Conservation (phyloP, 2,329 filamentous ascomycete genomes). For the Colletotrichum tanaceti region DNA sequence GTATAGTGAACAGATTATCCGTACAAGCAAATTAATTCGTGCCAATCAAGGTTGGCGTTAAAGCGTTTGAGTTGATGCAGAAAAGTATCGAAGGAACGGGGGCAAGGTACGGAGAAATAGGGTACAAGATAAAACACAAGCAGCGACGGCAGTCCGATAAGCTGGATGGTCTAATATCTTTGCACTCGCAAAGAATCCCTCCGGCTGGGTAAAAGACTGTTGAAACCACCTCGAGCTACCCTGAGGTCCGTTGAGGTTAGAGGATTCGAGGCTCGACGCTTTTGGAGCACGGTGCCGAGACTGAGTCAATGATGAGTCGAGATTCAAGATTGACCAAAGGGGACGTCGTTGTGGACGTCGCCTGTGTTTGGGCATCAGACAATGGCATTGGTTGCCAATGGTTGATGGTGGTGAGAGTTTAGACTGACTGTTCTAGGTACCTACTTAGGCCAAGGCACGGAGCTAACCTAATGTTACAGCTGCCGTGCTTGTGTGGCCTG, state of each 20-base stretch:
- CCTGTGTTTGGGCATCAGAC: background rate
- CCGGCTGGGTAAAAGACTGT: background rate
- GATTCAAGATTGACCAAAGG: constrained; percentile 7
- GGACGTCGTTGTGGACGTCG: background rate
- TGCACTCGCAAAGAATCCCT: constrained; percentile 9
- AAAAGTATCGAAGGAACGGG: background rate
- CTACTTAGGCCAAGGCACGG: background rate
- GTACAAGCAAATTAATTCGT: constrained; percentile 1
- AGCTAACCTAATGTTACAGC: constrained; percentile 4
- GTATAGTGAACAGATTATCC: background rate
- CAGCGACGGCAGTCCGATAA: constrained; percentile 3
- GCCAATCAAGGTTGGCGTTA: background rate
- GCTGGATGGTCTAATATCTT: constrained; percentile 17
- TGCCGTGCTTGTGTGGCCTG: too few species aligned
- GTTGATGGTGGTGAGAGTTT: too few species aligned
- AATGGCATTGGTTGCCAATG: background rate
- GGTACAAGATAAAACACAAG: constrained; percentile 17
- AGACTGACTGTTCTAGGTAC: too few species aligned
- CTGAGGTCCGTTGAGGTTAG: constrained; percentile 9
- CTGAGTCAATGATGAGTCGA: constrained; percentile 37
- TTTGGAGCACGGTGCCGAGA: background rate
- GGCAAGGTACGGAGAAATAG: constrained; percentile 13
- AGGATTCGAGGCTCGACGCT: constrained; percentile 17
- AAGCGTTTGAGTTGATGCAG: background rate
- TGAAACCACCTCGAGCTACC: constrained; percentile 23